Conservation (phyloP, 352 stramenopile genomes). For the Aphanomyces euteiches region DNA sequence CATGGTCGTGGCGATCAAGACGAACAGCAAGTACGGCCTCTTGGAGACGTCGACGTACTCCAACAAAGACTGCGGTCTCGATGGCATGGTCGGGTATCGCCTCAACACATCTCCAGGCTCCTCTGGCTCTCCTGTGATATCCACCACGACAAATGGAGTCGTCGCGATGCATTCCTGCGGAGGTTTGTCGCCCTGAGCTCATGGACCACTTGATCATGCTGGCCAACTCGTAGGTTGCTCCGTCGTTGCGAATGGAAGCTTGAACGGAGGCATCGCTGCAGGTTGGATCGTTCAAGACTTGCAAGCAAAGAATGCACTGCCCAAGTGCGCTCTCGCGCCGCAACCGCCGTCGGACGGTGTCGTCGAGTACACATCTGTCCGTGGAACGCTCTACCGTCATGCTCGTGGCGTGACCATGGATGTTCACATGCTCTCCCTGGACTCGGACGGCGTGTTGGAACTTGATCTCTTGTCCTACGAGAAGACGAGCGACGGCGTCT, state of each 20-base stretch:
- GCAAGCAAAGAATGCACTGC: neutral
- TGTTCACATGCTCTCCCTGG: neutral
- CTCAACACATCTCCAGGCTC: conserved; percentile 65
- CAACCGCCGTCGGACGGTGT: neutral
- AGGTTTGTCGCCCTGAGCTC: conserved; percentile 27
- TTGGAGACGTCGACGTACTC: conserved; percentile 45
- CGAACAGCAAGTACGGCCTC: conserved; percentile 33
- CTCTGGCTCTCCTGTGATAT: conserved; percentile 63
- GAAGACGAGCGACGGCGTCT: conserved; percentile 38
- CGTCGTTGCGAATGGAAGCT: neutral
- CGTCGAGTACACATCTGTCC: neutral
- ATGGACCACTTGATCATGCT: neutral
- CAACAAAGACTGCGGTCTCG: conserved; percentile 37
- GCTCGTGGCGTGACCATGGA: conserved; percentile 15
- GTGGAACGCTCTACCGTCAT: neutral
- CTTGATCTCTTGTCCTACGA: conserved; percentile 63
- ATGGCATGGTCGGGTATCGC: conserved; percentile 58
- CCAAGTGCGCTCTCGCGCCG: neutral
- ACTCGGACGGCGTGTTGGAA: neutral
- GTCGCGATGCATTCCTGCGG: conserved; percentile 70
- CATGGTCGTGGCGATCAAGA: conserved; percentile 65
- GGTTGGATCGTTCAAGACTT: conserved; percentile 15
- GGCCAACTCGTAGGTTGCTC: neutral
- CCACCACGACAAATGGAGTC: conserved; percentile 52
- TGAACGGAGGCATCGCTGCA: conserved; percentile 21